Percentiles rank a stretch among this genome's conserved stretches.
Evolutionary conservation across 129 eudicot species (phyloP).

Genomic region (Helianthus tuberosus): DNA sequence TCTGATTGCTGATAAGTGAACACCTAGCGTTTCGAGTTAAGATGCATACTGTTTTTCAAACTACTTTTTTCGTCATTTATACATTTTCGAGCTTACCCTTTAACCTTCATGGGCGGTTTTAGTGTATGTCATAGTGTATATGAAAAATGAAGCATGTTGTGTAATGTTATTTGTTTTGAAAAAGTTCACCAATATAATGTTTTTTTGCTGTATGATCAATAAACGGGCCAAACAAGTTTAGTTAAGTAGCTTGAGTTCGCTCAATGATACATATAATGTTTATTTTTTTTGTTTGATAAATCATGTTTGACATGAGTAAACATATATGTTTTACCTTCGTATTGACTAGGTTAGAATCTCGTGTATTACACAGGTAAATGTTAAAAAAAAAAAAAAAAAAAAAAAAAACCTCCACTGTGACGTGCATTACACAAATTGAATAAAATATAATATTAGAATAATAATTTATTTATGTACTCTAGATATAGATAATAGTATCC

Average conservation of each 20-base stretch:
- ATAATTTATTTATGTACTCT: no score
- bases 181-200: constrained; percentile 18
- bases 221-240: background rate
- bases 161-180: constrained; percentile 9
- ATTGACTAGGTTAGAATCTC: no score
- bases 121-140: constrained; percentile 19
- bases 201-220: background rate
- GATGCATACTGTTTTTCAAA: constrained; percentile 27
- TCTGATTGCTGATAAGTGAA: constrained; percentile 42
- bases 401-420: no score
- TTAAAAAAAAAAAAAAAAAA: no score
- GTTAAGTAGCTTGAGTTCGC: background rate
- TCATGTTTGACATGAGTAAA: no score
- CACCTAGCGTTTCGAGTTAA: constrained; percentile 27
- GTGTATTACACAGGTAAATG: no score
- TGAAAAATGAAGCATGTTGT: constrained; percentile 22
- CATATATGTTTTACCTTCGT: no score
- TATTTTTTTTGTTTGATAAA: no score
- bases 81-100: constrained; percentile 14
- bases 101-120: constrained; percentile 25
- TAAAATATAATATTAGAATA: no score
- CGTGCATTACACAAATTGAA: no score
- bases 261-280: background rate
- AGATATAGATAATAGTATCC: no score
- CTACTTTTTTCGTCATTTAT: background rate